Base-by-base conservation (phyloP, 1,139 yeast species). In the Pichia sp. region DNA sequence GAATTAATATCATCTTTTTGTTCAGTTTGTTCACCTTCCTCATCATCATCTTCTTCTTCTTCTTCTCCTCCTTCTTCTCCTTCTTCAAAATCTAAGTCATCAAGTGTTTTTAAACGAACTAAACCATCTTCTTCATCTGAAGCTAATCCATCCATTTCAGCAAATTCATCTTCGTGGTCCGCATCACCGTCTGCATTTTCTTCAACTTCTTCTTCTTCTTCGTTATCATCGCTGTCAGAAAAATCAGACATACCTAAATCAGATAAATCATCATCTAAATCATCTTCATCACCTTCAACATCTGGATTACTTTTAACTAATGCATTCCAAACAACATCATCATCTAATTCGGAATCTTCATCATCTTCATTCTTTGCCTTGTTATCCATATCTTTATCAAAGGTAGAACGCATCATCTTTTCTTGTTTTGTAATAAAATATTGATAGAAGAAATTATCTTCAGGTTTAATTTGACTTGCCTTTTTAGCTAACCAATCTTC, bases 321-420 rank as follows among this genome's bases (percentile, higher is more conserved):
- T 0, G 96, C 97, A 61, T 82, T 74, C 96, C 96, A 90, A 44
- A 89, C 87, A 57, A 84, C 90, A 46, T 83, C 95, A 63, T 90
- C 96, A 57, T 80, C 83, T 62, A 81, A 66, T 36, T 79, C 87
- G 47, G 76, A 79, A 43, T 52, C 56, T 71, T 73, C 62, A 42
- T 63, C 76, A 19, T 67, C 74, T 25, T 62, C 71, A 29, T 67
- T 70, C 7, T 56, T 65, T 10, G 66, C 67, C 47, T 67, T 68
- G 27, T 59, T 51, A 34, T 68, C 64, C 45, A 64, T 57, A 51
- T 67, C 70, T 45, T 69, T 70, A 52, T 69, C 70, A 53, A 60
- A 62, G 36, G 66, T 58, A 36, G 72, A 70, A 42, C 69, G 69
- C 48, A 67, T 55, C 31, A 49, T 54, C 63, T 56, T 69, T 66